These are phyloP conservation scores for Cicer arietinum DNA, from an alignment of 306 rosid species.

Conservation along the genomic window DNA sequence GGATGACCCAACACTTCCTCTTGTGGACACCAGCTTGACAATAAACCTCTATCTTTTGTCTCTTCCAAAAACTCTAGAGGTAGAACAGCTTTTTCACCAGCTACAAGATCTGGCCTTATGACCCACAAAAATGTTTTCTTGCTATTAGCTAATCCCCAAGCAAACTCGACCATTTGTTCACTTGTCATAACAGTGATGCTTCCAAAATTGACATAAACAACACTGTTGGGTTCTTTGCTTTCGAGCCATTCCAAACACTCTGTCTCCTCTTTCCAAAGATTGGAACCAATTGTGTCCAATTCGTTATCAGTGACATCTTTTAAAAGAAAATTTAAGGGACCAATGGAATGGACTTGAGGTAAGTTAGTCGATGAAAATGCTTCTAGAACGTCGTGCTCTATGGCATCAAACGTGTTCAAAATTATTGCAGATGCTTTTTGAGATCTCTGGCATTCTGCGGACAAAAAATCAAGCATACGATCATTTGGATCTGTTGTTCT, in stretches of 20 bases:
- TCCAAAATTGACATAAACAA: constrained; percentile 77
- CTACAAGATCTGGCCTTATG: constrained; percentile 62
- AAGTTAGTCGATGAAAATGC: constrained; percentile 38
- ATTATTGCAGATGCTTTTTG: constrained; percentile 55
- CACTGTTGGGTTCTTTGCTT: constrained; percentile 46
- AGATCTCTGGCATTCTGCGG: constrained; percentile 48
- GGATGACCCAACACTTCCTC: constrained; percentile 64
- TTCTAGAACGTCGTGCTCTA: constrained; percentile 49
- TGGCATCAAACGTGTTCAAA: constrained; percentile 57
- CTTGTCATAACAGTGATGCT: constrained; percentile 67
- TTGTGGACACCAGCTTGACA: constrained; percentile 73
- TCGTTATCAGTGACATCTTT: constrained; percentile 37
- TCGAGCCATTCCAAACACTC: constrained; percentile 69
- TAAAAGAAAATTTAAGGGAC: constrained; percentile 50
- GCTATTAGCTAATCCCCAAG: constrained; percentile 78
- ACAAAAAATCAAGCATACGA: constrained; percentile 14
- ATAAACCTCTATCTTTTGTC: constrained; percentile 49
- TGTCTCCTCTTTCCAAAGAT: constrained; percentile 72
- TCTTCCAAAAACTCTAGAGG: constrained; percentile 48
- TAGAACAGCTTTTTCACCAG: constrained; percentile 43
- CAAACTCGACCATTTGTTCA: constrained; percentile 64
- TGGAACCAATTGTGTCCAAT: constrained; percentile 49
- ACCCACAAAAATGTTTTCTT: constrained; percentile 60
- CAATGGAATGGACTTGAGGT: constrained; percentile 59
- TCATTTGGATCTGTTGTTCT: constrained; percentile 62